Base-by-base conservation (phyloP, 208 protist species). In the Trichomonas tenax region DNA sequence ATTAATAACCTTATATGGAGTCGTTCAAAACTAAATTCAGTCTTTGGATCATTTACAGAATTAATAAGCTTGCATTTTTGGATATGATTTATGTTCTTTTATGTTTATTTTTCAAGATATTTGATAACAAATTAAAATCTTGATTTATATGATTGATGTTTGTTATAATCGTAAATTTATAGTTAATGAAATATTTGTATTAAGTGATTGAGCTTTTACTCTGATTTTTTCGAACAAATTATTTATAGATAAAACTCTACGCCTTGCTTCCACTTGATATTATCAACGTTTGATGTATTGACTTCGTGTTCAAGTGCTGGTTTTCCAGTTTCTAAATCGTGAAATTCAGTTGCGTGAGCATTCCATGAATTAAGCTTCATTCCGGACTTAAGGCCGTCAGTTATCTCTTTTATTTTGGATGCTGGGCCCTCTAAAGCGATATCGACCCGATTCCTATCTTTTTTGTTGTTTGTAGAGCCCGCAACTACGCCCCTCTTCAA, bases 271-370 rank as follows among this genome's bases (percentile, higher is more conserved):
- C 86, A 93, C 34, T 51, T 93, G 6, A 93, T 93, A 93, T 93
- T 93, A 17, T 93, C 86, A 93, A 93, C 86, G 51, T 93, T 93
- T 58, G 86, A 93, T 38, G 86, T 93, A 44, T 93, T 93, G 34
- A 93, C 86, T 51, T 93, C 86, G 46, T 93, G 86, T 41, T 93
- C 86, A 15, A 93, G 31, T 51, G 86, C 40, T 17, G 41, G 31
- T 51, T 93, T 93, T 15, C 86, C 86, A 38, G 44, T 58, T 48
- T 48, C 44, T 51, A 38, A 0, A 34, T 34, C n/a, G 10, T 58
- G 14, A 17, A 93, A 41, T 40, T 41, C 14, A 17, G 86, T 93
- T 17, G 14, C 41, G 31, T 93, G 40, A 1, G 86, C 86, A 40
- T 38, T 38, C 86, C 86, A 93, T 58, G 86, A 93, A 93, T 93